These are phyloP conservation scores for Vaccinium myrtillus DNA, from an alignment of 148 eudicot genomes.

Conservation along the genomic window DNA sequence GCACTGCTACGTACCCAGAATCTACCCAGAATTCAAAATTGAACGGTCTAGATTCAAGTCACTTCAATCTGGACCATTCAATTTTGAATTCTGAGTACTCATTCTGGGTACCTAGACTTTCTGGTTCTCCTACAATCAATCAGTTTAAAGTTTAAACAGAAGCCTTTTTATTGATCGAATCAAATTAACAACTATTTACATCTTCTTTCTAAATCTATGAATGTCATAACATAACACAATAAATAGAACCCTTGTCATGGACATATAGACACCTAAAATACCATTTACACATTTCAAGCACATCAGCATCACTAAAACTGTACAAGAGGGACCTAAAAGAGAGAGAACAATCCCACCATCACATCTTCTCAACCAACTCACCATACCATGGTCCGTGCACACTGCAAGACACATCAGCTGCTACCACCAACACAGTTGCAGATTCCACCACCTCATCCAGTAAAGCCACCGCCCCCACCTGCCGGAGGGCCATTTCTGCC, in stretches of 20 bases:
- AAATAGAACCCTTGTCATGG: not conserved
- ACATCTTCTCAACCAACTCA: slow-evolving; percentile 26
- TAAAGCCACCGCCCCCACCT: slow-evolving; percentile 38
- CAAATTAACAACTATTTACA: not conserved
- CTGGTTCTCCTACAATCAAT: not conserved
- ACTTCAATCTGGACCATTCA: too few species aligned
- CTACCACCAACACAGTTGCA: slow-evolving; percentile 29
- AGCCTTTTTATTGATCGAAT: slow-evolving; percentile 1
- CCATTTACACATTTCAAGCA: not conserved
- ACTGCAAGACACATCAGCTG: slow-evolving; percentile 31
- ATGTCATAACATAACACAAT: not conserved
- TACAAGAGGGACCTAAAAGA: slow-evolving; percentile 2
- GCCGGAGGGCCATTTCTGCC: slow-evolving; percentile 37
- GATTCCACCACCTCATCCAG: slow-evolving; percentile 28
- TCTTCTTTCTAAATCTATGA: not conserved
- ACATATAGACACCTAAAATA: not conserved
- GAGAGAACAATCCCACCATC: not conserved
- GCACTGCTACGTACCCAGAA: too few species aligned
- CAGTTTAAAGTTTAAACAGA: not conserved
- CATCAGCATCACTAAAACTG: not conserved
- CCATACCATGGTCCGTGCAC: slow-evolving; percentile 53
- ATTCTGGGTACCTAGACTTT: too few species aligned
- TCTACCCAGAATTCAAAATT: too few species aligned
- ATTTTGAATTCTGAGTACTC: too few species aligned
- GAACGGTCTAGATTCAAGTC: too few species aligned